Percentiles rank a stretch among this genome's conserved stretches.
These are phyloP conservation scores for Stagonosporopsis chrysanthemi DNA, from an alignment of 2,329 filamentous ascomycete genomes.

Conservation along the genomic window DNA sequence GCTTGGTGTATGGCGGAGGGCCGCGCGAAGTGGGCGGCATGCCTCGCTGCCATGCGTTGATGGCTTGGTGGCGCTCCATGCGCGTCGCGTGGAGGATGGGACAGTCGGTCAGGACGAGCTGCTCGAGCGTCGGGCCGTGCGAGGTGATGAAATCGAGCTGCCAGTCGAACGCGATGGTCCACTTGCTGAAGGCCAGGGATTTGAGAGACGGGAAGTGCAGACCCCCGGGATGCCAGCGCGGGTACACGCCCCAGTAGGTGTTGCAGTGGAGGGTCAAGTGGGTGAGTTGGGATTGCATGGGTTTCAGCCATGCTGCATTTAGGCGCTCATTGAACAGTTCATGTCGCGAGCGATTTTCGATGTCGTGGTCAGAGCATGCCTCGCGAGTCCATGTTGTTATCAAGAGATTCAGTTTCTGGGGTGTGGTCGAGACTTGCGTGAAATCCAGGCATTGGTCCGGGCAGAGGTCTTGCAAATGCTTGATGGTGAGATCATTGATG, in stretches of 20 bases:
- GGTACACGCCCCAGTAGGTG: slow-evolving; percentile 52
- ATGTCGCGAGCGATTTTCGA: slow-evolving; percentile 18
- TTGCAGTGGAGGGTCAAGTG: slow-evolving; percentile 52
- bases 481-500: slow-evolving; percentile 6
- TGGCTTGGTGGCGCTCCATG: slow-evolving; percentile 7
- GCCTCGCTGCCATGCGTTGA: neutral
- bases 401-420: slow-evolving; percentile 4
- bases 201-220: slow-evolving; percentile 51
- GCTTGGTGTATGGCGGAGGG: neutral
- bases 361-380: slow-evolving; percentile 20
- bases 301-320: slow-evolving; percentile 29
- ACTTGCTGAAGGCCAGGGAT: slow-evolving; percentile 52
- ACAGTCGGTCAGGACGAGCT: slow-evolving; percentile 56
- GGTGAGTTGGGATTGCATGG: slow-evolving; percentile 28
- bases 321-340: slow-evolving; percentile 30
- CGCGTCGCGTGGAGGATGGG: slow-evolving; percentile 38
- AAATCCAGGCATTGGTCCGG: neutral
- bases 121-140: slow-evolving; percentile 49
- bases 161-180: slow-evolving; percentile 55
- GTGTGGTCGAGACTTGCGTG: neutral
- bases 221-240: slow-evolving; percentile 32
- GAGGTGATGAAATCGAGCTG: slow-evolving; percentile 58
- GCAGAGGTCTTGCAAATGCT: slow-evolving; percentile 13
- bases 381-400: slow-evolving; percentile 10
- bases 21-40: neutral